Evolutionary conservation across 2,329 filamentous ascomycete genomes (phyloP).

Genomic region (Fusarium compactum): DNA sequence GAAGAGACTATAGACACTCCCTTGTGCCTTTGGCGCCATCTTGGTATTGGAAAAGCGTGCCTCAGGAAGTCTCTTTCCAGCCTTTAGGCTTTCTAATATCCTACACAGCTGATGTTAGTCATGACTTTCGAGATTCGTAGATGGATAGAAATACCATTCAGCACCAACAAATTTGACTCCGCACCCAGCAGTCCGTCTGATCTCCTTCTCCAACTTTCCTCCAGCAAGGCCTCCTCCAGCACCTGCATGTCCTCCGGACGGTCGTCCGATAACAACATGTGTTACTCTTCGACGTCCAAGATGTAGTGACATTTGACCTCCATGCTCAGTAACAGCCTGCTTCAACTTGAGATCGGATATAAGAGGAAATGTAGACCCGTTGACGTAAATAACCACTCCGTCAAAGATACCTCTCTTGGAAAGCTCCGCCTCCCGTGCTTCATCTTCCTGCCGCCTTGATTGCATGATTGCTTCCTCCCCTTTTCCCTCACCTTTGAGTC

Average conservation of each 20-base stretch:
- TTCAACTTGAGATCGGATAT: slow-evolving; percentile 91
- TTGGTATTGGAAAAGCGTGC: slow-evolving; percentile 75
- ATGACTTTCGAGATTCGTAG: neutral
- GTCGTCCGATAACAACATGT: slow-evolving; percentile 83
- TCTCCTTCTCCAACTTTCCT: slow-evolving; percentile 85
- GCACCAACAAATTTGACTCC: slow-evolving; percentile 83
- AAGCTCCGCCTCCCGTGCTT: slow-evolving; percentile 56
- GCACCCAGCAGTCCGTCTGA: slow-evolving; percentile 73
- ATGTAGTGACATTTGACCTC: slow-evolving; percentile 76
- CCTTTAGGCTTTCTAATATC: slow-evolving; percentile 86
- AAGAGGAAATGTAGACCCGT: slow-evolving; percentile 84
- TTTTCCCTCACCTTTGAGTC: slow-evolving; percentile 18
- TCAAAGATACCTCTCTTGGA: slow-evolving; percentile 68
- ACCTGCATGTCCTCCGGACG: slow-evolving; percentile 60
- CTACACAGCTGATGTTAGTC: slow-evolving; percentile 54
- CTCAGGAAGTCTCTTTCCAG: slow-evolving; percentile 80
- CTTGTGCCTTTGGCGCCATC: slow-evolving; percentile 71
- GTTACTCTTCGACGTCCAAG: slow-evolving; percentile 82
- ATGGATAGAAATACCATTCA: slow-evolving; percentile 71
- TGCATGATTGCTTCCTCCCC: slow-evolving; percentile 43
- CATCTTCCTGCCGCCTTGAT: slow-evolving; percentile 61
- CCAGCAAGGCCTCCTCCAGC: slow-evolving; percentile 81
- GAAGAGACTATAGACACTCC: slow-evolving; percentile 70
- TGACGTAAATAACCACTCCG: slow-evolving; percentile 83
- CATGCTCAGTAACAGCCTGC: slow-evolving; percentile 79